Base-by-base conservation (phyloP, 2,329 filamentous ascomycete species). In the Acarospora socialis region DNA sequence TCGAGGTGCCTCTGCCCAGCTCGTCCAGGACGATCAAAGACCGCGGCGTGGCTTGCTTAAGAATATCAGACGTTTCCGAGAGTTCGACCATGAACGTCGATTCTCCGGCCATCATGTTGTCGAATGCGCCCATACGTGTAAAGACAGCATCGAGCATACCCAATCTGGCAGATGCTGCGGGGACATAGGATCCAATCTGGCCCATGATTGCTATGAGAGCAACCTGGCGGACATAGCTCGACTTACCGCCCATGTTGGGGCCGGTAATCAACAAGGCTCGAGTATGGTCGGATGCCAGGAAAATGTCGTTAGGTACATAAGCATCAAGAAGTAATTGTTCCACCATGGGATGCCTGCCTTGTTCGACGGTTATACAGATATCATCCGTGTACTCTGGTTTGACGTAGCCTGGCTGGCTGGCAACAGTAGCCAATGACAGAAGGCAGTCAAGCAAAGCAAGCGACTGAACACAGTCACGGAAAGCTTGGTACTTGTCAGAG, bases 161-260 rank as follows among this genome's bases (percentile, higher is more conserved):
- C 0, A 95, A 68, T 3, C 63, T 58, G 16, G 87, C 73, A 2
- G 72, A 66, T 17, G 68, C 65, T 14, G 87, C 87, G 2, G 90
- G 90, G 1, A 98, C 84, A 54, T 86, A 98, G 21, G 81, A 92
- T 30, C 90, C 90, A 41, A 94, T 79, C 51, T 98, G 90, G 5
- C 83, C 84, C 62, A 98, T 86, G 47, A 98, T 86, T 28, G 80
- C 72, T 40, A 95, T 83, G 5, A 98, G 72, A 7, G 90, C 87
- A 26, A 92, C 75, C 43, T 86, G 81, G 32, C 90, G 82, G 14
- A 98, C 87, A 54, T 93, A 98, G 36, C 80, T 90, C n/a, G 83
- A 93, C 52, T 98, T 98, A 35, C 90, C 90, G 47, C 90, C 90
- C 90, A 98, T 98, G 60, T 98, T 98, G 18, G 90, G 90, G 0